phyloP scores from a whole-genome alignment of 768 basidiomycete genomes.

The Galerina marginata region DNA sequence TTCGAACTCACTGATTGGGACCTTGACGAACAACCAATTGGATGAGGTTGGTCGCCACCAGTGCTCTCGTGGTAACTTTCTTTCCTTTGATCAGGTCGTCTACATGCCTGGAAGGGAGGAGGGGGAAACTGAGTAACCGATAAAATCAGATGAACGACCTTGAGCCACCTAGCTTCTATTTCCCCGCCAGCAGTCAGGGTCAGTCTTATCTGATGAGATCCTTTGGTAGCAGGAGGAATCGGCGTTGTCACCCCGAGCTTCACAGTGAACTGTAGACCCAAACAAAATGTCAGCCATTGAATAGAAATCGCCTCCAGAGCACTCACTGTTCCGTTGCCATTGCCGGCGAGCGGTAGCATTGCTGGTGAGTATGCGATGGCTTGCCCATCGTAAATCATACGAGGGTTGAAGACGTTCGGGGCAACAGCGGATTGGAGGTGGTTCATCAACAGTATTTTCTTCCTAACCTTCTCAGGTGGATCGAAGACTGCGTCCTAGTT shows the following conservation, averaged over 20 bases:
- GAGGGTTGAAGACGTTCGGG: conserved; percentile 44
- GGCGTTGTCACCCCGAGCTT: conserved; percentile 3
- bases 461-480: conserved; percentile 4
- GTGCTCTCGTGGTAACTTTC: conserved; percentile 27
- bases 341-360: background rate
- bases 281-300: background rate
- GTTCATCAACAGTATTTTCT: conserved; percentile 34
- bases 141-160: background rate
- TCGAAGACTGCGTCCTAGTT: conserved; percentile 5
- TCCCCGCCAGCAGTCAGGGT: conserved; percentile 42
- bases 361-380: conserved; percentile 45
- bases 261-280: conserved; percentile 1
- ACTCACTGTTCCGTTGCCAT: conserved; percentile 23
- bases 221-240: conserved; percentile 23
- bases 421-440: conserved; percentile 43
- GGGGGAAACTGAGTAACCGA: background rate
- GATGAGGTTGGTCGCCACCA: conserved; percentile 48
- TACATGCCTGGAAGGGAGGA: conserved; percentile 28
- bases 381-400: conserved; percentile 51
- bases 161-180: conserved; percentile 46
- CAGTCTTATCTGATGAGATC: conserved; percentile 35
- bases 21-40: conserved; percentile 56
- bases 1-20: conserved; percentile 44
- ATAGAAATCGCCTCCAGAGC: conserved; percentile 13
- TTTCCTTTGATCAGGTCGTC: conserved; percentile 24